Conservation (phyloP, 768 basidiomycete genomes). For the Tylopilus sp. region DNA sequence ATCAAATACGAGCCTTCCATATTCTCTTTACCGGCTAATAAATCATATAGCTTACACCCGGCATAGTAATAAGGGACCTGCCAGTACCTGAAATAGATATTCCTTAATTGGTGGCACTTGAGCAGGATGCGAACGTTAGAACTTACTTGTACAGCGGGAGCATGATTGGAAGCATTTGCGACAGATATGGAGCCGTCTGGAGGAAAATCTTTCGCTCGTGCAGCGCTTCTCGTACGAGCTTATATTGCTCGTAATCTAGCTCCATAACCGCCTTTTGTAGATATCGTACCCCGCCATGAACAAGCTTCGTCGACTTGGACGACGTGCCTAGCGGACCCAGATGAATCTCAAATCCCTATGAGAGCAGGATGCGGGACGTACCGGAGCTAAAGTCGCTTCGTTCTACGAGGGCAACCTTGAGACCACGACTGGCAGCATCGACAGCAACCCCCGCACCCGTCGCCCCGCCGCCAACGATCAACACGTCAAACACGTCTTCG, state of each 20-base stretch:
- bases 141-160: slow-evolving; percentile 89
- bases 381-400: slow-evolving; percentile 89
- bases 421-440: slow-evolving; percentile 87
- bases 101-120: slow-evolving; percentile 5
- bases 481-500: slow-evolving; percentile 67
- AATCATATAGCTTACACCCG: slow-evolving; percentile 94
- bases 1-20: slow-evolving; percentile 96
- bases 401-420: slow-evolving; percentile 92
- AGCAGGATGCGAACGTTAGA: neutral
- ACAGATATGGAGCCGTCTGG: slow-evolving; percentile 92
- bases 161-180: slow-evolving; percentile 94
- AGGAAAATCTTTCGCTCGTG: slow-evolving; percentile 92
- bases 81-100: slow-evolving; percentile 63
- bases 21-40: slow-evolving; percentile 93
- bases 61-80: slow-evolving; percentile 95
- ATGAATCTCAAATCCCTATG: no score
- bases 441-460: slow-evolving; percentile 96
- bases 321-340: slow-evolving; percentile 64
- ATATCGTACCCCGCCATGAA: slow-evolving; percentile 97
- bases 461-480: slow-evolving; percentile 92
- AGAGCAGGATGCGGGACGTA: slow-evolving; percentile 22
- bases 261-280: slow-evolving; percentile 96
- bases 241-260: slow-evolving; percentile 94
- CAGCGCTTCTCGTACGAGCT: slow-evolving; percentile 92
- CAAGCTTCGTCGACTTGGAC: slow-evolving; percentile 96